Evolutionary conservation across 805 yeast species (phyloP).

Genomic region (Metschnikowia drakensbergensis): DNA sequence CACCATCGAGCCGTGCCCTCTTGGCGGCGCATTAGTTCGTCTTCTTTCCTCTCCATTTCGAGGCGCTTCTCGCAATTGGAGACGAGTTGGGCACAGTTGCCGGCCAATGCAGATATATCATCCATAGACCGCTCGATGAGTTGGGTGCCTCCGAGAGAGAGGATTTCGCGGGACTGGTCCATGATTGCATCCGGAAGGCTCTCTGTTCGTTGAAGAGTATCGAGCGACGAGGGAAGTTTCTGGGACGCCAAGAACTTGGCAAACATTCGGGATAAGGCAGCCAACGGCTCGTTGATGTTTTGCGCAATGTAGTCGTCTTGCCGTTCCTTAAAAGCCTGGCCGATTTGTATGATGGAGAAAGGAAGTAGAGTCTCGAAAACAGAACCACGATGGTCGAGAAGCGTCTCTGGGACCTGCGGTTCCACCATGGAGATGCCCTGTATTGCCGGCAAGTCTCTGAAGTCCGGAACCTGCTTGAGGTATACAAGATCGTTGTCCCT

Average conservation of each 20-base stretch:
- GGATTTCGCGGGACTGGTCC: constrained; percentile 52
- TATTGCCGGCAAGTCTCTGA: constrained; percentile 37
- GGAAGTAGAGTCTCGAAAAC: constrained; percentile 68
- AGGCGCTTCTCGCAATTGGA: constrained; percentile 46
- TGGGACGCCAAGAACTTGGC: constrained; percentile 43
- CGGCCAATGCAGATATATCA: constrained; percentile 44
- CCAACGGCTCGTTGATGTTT: constrained; percentile 43
- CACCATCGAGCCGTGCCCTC: constrained; percentile 57
- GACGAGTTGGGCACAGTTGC: constrained; percentile 40
- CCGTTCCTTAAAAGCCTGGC: constrained; percentile 66
- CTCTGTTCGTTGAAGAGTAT: constrained; percentile 55
- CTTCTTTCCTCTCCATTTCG: constrained; percentile 51
- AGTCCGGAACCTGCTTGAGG: constrained; percentile 57
- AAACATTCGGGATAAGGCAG: constrained; percentile 43
- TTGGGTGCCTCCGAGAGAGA: constrained; percentile 48
- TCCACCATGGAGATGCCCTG: constrained; percentile 56
- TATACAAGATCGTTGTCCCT: constrained; percentile 81
- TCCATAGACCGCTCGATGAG: constrained; percentile 39
- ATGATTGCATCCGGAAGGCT: constrained; percentile 55
- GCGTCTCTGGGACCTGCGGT: constrained; percentile 30
- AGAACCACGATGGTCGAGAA: neutral
- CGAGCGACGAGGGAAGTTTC: constrained; percentile 60
- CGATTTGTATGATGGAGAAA: constrained; percentile 56
- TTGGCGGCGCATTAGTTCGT: constrained; percentile 45
- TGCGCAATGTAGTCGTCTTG: constrained; percentile 52